Conservation (phyloP, 2,329 filamentous ascomycete species). For the Leptosphaerulina australis region DNA sequence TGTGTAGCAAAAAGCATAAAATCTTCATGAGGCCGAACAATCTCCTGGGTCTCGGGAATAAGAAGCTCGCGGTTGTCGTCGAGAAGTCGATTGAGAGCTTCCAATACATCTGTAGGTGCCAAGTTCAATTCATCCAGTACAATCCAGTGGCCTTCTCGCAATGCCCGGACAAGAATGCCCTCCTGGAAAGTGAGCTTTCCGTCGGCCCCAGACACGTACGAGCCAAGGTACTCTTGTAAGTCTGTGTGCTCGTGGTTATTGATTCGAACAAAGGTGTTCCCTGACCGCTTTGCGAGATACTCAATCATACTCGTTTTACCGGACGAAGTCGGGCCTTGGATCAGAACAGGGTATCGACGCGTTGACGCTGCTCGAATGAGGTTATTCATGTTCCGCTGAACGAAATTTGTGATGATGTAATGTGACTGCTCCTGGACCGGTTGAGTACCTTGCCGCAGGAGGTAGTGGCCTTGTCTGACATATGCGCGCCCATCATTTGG, state of each 20-base stretch:
- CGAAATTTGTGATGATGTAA: constrained; percentile 96
- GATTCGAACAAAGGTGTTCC: constrained; percentile 96
- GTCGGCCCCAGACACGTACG: constrained; percentile 84
- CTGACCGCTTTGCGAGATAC: constrained; percentile 93
- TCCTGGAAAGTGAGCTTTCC: constrained; percentile 91
- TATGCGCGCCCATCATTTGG: constrained; percentile 79
- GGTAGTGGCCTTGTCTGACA: constrained; percentile 87
- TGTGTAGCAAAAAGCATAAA: constrained; percentile 99
- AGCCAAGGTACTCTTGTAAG: constrained; percentile 94
- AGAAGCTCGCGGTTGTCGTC: constrained; percentile 96
- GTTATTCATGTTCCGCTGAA: constrained; percentile 93
- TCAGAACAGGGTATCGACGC: constrained; percentile 86
- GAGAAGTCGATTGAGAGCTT: constrained; percentile 91
- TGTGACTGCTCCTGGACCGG: constrained; percentile 74
- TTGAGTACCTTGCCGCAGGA: constrained; percentile 78
- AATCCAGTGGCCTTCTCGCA: constrained; percentile 95
- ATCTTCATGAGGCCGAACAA: constrained; percentile 87
- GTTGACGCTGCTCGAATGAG: constrained; percentile 93
- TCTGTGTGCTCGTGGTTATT: constrained; percentile 99
- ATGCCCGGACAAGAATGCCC: constrained; percentile 87
- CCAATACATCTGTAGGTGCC: constrained; percentile 93
- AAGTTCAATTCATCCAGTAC: constrained; percentile 97
- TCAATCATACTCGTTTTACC: constrained; percentile 99
- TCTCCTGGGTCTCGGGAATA: constrained; percentile 94
- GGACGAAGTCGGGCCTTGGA: constrained; percentile 95